Evolutionary conservation across 108 stramenopile genomes (phyloP), one percentile per base, ranked within the genome.

Genomic region (Stephanodiscus minutulus): DNA sequence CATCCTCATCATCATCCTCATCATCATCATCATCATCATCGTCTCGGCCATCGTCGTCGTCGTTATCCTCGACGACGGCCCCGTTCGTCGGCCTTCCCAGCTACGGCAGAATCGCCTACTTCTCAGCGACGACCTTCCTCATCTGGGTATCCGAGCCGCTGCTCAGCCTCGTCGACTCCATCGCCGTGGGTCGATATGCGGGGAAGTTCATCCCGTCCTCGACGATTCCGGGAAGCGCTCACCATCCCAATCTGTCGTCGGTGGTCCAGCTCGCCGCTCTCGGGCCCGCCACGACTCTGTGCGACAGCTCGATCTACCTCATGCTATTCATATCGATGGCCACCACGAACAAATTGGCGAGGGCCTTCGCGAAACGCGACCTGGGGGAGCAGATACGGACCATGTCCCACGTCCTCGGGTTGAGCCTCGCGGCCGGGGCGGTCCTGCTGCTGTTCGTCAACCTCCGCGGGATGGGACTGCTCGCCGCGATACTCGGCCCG

Each of bases 61-160:
- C 49, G 57, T 37, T 24, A 11, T 36, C 53, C 18, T 25, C 46
- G 39, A 27, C 61, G 52, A 63, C 61, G 0, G 48, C 71, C 13
- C 72, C 72, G 64, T 68, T 80, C 44, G 67, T 73, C 35, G 79
- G 79, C 11, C 65, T 91, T 29, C 90, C 93, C 39, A 82, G 89
- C 31, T 91, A 88, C 66, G 64, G 66, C 50, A 69, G 64, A 61
- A 68, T 95, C 3, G 27, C 90, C 5, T 54, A 82, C 41, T 95
- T 92, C 66, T 81, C 80, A 3, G 67, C 79, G 7, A 87, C 91
- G n/a, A 95, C 91, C 5, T 78, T 88, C 39, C 59, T 91, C 13
- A 92, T 95, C 66, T 97, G 95, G 96, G 68, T 98, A 0, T 86
- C 89, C 20, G 91, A 95, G 68, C 96, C 98, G 0, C 78, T 98